Conservation (phyloP, 495 filamentous ascomycete genomes). For the Penicillium herquei region DNA sequence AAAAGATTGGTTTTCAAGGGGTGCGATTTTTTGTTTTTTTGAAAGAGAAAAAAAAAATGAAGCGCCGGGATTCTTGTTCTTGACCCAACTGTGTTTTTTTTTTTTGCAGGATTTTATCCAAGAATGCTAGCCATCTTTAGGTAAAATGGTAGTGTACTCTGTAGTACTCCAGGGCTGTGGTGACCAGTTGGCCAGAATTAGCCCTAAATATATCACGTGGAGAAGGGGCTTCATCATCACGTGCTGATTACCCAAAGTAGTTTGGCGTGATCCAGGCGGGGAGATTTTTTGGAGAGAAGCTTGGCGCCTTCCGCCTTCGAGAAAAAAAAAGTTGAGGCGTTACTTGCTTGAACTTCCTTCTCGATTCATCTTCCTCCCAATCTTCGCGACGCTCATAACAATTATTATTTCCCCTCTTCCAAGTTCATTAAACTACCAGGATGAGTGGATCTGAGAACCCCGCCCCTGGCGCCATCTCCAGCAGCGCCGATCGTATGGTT, state of each 20-base stretch:
- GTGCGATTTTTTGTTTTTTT: too few relatives aligned
- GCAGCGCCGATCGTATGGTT: constrained; percentile 52
- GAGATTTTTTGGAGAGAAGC: constrained; percentile 25
- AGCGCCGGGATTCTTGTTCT: too few relatives aligned
- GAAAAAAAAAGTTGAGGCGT: constrained; percentile 36
- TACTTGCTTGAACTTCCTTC: constrained; percentile 21
- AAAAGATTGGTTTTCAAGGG: too few relatives aligned
- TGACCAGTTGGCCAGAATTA: neutral
- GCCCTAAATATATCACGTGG: constrained; percentile 9
- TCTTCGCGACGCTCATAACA: constrained; percentile 7
- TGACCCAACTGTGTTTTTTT: too few relatives aligned
- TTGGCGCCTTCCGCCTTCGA: constrained; percentile 19
- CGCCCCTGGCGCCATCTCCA: constrained; percentile 30
- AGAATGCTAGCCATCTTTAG: too few relatives aligned
- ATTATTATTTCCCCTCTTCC: constrained; percentile 5
- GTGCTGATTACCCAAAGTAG: neutral
- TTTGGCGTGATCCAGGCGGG: constrained; percentile 19
- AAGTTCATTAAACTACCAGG: constrained; percentile 8
- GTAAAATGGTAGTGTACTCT: too few relatives aligned
- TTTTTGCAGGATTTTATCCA: too few relatives aligned
- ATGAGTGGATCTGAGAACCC: constrained; percentile 34
- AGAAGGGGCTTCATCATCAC: neutral
- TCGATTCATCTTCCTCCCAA: constrained; percentile 11
- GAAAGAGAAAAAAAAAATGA: too few relatives aligned
- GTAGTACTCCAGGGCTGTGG: too few relatives aligned